Conservation (phyloP, 371 early-diverging fungal species). For the Mortierella sp. region DNA sequence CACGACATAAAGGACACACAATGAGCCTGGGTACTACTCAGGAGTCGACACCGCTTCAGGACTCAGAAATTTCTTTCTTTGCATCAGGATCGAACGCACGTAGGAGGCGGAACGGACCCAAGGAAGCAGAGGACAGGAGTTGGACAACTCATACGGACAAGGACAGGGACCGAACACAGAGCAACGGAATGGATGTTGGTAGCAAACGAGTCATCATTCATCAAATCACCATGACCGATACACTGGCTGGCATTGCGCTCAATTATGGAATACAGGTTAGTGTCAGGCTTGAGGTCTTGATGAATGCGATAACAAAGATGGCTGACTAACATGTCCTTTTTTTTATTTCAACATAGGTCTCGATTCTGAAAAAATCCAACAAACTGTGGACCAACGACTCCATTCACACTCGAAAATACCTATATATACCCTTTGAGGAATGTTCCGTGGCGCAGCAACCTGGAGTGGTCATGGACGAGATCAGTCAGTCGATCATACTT, state of each 20-base stretch:
- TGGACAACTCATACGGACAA: slow-evolving; percentile 7
- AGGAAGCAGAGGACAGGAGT: slow-evolving; percentile 13
- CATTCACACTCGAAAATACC: slow-evolving; percentile 60
- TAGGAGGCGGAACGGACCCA: slow-evolving; percentile 26
- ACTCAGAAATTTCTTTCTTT: background rate
- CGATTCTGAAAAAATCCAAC: slow-evolving; percentile 58
- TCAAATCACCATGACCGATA: slow-evolving; percentile 51
- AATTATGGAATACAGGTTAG: slow-evolving; percentile 61
- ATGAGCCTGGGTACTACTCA: slow-evolving; percentile 34
- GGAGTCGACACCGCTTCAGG: background rate
- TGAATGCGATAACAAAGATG: background rate
- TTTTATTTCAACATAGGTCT: slow-evolving; percentile 30
- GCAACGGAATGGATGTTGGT: background rate
- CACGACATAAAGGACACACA: slow-evolving; percentile 39
- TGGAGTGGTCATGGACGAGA: slow-evolving; percentile 42
- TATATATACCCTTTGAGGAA: slow-evolving; percentile 61
- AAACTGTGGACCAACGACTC: slow-evolving; percentile 64
- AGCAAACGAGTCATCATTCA: slow-evolving; percentile 60
- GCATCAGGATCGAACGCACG: slow-evolving; percentile 17
- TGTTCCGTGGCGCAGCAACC: slow-evolving; percentile 42
- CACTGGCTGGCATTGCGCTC: slow-evolving; percentile 59
- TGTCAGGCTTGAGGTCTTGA: background rate
- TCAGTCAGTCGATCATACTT: slow-evolving; percentile 35
- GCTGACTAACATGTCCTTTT: background rate
- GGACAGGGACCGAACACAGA: background rate